Evolutionary conservation across 805 yeast species (phyloP), one percentile per base, ranked within the genome.

Genomic region (Starmera quercuum): DNA sequence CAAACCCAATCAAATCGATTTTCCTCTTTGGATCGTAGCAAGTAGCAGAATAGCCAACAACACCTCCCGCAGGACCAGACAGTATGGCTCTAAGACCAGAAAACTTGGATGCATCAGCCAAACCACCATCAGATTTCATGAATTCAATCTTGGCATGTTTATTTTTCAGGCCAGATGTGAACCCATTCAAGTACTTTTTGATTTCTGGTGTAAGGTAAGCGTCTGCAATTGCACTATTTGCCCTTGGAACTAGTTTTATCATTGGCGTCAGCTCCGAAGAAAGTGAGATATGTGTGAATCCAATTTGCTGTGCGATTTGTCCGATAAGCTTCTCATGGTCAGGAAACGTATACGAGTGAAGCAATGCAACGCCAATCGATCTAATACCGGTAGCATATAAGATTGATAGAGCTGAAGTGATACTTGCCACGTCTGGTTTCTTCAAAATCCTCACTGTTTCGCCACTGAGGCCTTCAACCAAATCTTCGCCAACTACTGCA

Each of bases 31-130:
- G 57, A 39, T 75, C 67, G 52, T 68, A 85, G 40, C 95, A 83
- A 0, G 97, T 88, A 33, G 75, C 70, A 0, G 95, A 84, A 47
- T 77, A 84, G 0, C 97, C 97, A 22, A 90, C 96, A 38, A 90
- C 95, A 32, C 97, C 97, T 25, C 97, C 97, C 8, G 97, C 97
- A 3, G 97, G 97, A 3, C 97, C 97, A 2, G 96, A 85, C 23
- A 90, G 59, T 31, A 90, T 83, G 4, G 97, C 95, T 45, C 77
- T 71, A 24, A 90, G 63, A 2, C 97, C 97, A 0, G 95, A 80
- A 54, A 90, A 90, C 31, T 74, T 70, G 16, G 75, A 65, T 49
- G 92, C 87, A 36, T 86, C 86, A 16, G 88, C 87, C 38, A 90
- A 68, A 3, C 97, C 97, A 37, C 97, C 97, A 55, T 90, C 95